These are phyloP conservation scores for Aureobasidium mangrovei DNA, from an alignment of 2,329 filamentous ascomycete species.

Conservation along the genomic window DNA sequence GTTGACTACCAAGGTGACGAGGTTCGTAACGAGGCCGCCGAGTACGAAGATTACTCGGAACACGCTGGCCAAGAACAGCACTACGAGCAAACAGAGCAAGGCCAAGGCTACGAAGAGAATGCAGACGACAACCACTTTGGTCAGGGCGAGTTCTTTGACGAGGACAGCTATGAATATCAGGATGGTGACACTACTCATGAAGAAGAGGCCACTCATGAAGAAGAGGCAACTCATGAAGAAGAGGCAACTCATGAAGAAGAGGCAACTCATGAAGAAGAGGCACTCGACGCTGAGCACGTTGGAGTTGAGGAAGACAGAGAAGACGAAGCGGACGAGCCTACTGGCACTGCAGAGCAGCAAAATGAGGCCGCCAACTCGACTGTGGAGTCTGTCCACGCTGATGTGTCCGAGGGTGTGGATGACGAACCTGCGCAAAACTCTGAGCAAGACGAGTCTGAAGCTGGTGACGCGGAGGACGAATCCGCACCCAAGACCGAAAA, in stretches of 20 bases:
- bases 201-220: slow-evolving; percentile 14
- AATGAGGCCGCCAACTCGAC: neutral
- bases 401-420: neutral
- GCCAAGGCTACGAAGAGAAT: slow-evolving; percentile 5
- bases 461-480: neutral
- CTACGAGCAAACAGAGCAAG: neutral
- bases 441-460: neutral
- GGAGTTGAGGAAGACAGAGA: neutral
- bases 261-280: slow-evolving; percentile 9
- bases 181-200: slow-evolving; percentile 4
- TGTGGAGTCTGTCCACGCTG: neutral
- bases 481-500: neutral
- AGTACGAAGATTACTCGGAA: slow-evolving; percentile 10
- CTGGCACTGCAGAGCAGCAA: neutral
- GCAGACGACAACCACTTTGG: slow-evolving; percentile 17
- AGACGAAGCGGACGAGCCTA: neutral
- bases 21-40: neutral
- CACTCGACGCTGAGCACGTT: slow-evolving; percentile 11
- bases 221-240: neutral
- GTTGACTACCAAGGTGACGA: slow-evolving; percentile 1
- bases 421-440: neutral
- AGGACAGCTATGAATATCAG: slow-evolving; percentile 3
- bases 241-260: neutral
- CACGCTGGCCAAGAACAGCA: neutral
- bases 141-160: slow-evolving; percentile 16